A percentile compares a stretch with the other conserved stretches of the same genome.
These are phyloP conservation scores for Dryas drummondii DNA, from an alignment of 306 rosid genomes.

Conservation along the genomic window DNA sequence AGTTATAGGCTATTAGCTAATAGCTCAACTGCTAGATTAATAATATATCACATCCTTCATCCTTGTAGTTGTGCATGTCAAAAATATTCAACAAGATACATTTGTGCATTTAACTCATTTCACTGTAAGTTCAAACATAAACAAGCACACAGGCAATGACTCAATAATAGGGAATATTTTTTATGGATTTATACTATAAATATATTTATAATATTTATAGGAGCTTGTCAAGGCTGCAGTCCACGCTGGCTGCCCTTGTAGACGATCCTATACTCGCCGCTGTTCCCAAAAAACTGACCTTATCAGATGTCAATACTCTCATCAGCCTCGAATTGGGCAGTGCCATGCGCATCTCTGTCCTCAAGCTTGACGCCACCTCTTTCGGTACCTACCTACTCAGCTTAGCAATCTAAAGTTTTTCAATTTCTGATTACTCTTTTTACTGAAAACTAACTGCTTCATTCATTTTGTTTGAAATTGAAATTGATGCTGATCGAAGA, in stretches of 20 bases:
- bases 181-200: too few relatives aligned
- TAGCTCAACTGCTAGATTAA: too few relatives aligned
- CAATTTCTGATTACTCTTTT: background rate
- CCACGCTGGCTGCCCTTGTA: constrained; percentile 42
- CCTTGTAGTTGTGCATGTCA: too few relatives aligned
- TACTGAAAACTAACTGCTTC: background rate
- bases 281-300: constrained; percentile 64
- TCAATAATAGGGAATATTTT: too few relatives aligned
- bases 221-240: constrained; percentile 38
- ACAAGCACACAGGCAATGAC: too few relatives aligned
- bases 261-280: constrained; percentile 72
- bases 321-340: constrained; percentile 79
- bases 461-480: too few relatives aligned
- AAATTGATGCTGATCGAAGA: background rate
- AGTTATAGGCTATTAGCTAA: too few relatives aligned
- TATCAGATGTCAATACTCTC: constrained; percentile 76
- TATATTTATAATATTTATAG: too few relatives aligned
- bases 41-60: too few relatives aligned
- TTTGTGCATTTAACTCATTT: background rate
- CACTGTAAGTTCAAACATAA: background rate
- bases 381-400: constrained; percentile 36
- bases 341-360: constrained; percentile 76
- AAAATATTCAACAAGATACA: background rate
- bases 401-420: background rate
- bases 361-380: constrained; percentile 60